phyloP scores from a whole-genome alignment of 1,139 yeast species.

The Yamadazyma songkhlaensis region DNA sequence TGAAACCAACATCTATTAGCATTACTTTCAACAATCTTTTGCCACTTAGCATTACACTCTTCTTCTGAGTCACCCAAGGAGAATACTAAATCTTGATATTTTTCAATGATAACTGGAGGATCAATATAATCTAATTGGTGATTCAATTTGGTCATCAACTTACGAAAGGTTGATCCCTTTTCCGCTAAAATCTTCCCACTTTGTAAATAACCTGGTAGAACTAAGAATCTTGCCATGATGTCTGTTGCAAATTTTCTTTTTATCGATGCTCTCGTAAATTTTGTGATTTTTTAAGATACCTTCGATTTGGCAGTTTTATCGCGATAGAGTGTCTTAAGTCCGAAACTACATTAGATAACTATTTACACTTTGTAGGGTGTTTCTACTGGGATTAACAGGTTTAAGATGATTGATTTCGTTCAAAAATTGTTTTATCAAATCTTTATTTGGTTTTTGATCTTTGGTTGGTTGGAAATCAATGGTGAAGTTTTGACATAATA shows the following conservation, averaged over 20 bases:
- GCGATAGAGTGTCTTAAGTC: neutral
- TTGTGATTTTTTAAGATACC: no score
- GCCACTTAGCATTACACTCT: constrained; percentile 26
- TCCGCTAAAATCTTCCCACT: constrained; percentile 73
- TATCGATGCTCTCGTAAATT: no score
- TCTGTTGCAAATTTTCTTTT: no score
- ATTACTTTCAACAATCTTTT: constrained; percentile 37
- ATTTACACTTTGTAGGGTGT: constrained; percentile 68
- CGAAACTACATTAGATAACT: constrained; percentile 28
- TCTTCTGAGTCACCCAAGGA: constrained; percentile 23
- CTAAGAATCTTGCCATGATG: constrained; percentile 10
- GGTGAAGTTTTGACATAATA: constrained; percentile 48
- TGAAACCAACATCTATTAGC: constrained; percentile 53
- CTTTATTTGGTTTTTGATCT: constrained; percentile 38
- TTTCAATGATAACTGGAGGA: constrained; percentile 28
- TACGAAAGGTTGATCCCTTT: constrained; percentile 77
- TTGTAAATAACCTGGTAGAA: constrained; percentile 53
- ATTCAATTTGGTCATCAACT: constrained; percentile 60
- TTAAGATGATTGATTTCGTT: constrained; percentile 43
- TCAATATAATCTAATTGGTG: constrained; percentile 38
- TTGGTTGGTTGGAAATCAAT: constrained; percentile 32
- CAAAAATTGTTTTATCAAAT: constrained; percentile 54
- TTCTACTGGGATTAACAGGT: constrained; percentile 71
- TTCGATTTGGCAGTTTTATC: neutral
- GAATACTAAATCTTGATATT: constrained; percentile 29